phyloP scores from a whole-genome alignment of 805 yeast genomes.

The Brettanomyces sp. region DNA sequence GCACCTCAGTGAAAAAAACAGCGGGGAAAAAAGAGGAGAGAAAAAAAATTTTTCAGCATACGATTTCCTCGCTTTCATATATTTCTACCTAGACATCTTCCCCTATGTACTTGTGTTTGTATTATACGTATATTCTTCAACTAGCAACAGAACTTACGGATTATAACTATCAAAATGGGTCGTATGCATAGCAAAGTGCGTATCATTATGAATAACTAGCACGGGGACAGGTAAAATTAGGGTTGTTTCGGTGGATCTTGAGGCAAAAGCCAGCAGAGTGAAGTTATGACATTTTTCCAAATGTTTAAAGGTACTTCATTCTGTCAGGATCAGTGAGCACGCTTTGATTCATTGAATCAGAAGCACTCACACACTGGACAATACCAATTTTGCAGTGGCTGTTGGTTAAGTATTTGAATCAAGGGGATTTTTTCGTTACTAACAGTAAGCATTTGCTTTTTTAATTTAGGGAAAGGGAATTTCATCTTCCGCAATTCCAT shows the following conservation, averaged over 20 bases:
- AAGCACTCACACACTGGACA: conserved; percentile 28
- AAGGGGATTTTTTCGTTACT: conserved; percentile 24
- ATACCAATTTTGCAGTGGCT: conserved; percentile 36
- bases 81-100: not conserved
- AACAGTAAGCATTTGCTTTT: conserved; percentile 7
- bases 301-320: not conserved
- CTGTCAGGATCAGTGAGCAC: not conserved
- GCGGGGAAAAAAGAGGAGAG: too few species aligned
- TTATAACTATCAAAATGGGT: conserved; percentile 69
- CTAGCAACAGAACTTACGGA: not conserved
- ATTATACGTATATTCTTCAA: not conserved
- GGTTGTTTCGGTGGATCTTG: conserved; percentile 21
- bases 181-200: conserved; percentile 98
- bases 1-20: too few species aligned
- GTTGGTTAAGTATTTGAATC: conserved; percentile 21
- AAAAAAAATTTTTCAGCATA: not conserved
- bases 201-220: conserved; percentile 20
- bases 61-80: not conserved
- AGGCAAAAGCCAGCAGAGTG: conserved; percentile 6
- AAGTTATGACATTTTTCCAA: not conserved
- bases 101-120: not conserved
- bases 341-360: not conserved
- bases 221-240: conserved; percentile 22
- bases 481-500: conserved; percentile 97
- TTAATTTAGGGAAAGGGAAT: conserved; percentile 90